phyloP scores from a whole-genome alignment of 1,284 basidiomycete species.

The Marasmius sp. region DNA sequence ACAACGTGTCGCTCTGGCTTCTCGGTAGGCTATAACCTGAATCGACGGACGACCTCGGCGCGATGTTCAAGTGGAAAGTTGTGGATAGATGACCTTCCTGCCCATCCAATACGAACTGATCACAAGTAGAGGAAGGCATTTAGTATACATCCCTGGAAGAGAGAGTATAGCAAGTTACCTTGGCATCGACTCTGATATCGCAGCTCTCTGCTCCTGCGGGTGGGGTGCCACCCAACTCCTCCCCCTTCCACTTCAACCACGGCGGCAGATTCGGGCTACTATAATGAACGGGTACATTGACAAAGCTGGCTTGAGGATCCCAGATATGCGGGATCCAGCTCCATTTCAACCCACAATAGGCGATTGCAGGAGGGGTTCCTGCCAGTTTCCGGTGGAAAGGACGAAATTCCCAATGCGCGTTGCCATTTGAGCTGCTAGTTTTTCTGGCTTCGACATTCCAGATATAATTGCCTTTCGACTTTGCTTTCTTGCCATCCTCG shows the following conservation, averaged over 20 bases:
- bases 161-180: conserved; percentile 42
- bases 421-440: conserved; percentile 48
- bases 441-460: conserved; percentile 99
- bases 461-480: conserved; percentile 99
- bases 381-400: conserved; percentile 88
- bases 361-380: conserved; percentile 77
- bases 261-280: conserved; percentile 78
- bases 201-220: conserved; percentile 70
- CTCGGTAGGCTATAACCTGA: conserved; percentile 59
- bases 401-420: conserved; percentile 80
- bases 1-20: conserved; percentile 59
- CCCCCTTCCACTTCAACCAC: conserved; percentile 90
- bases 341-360: conserved; percentile 85
- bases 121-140: conserved; percentile 15
- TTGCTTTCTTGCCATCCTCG: conserved; percentile 98
- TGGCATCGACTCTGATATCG: conserved; percentile 69
- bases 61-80: conserved; percentile 69
- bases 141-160: conserved; percentile 10
- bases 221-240: conserved; percentile 71
- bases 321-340: conserved; percentile 93
- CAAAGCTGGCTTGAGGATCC: conserved; percentile 91
- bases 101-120: conserved; percentile 69
- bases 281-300: conserved; percentile 79
- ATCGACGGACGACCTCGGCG: conserved; percentile 68
- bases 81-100: conserved; percentile 66